phyloP scores from a whole-genome alignment of 768 basidiomycete genomes.

The Mycena sanguinolenta region DNA sequence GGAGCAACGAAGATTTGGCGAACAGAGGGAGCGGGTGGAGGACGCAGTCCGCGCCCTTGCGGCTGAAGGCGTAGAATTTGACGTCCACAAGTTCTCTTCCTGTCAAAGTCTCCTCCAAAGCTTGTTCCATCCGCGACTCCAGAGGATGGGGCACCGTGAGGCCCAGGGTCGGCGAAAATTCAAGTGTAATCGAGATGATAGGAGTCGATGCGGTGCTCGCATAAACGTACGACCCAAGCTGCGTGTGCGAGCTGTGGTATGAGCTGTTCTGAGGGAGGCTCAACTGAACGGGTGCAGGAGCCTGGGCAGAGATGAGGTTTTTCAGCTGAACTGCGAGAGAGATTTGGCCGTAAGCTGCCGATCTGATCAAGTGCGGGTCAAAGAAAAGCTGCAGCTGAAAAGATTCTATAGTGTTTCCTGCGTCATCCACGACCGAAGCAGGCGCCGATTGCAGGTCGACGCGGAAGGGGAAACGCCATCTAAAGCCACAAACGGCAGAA shows the following conservation, averaged over 20 bases:
- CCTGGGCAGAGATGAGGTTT: constrained; percentile 14
- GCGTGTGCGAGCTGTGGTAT: background rate
- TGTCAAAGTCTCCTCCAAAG: constrained; percentile 30
- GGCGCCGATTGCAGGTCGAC: constrained; percentile 10
- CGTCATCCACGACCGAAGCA: constrained; percentile 27
- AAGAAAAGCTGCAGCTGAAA: constrained; percentile 25
- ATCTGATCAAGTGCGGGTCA: constrained; percentile 20
- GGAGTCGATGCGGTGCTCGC: constrained; percentile 15
- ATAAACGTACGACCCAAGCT: constrained; percentile 13
- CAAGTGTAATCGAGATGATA: constrained; percentile 5
- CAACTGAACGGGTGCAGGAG: background rate
- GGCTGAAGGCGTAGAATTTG: constrained; percentile 43
- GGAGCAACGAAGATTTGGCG: constrained; percentile 34
- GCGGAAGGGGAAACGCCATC: constrained; percentile 28
- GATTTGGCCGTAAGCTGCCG: constrained; percentile 11
- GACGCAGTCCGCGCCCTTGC: constrained; percentile 19
- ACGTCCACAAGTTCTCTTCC: constrained; percentile 36
- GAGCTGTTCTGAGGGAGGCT: background rate
- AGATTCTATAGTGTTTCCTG: constrained; percentile 22
- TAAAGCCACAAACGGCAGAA: constrained; percentile 25
- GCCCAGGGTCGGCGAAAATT: constrained; percentile 12
- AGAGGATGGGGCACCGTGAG: constrained; percentile 11
- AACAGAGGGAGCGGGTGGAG: constrained; percentile 35
- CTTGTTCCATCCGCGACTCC: constrained; percentile 19
- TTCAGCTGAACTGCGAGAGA: constrained; percentile 11